Evolutionary conservation across 495 filamentous ascomycete species (phyloP).

Genomic region (Saxispiralis lemnorum): DNA sequence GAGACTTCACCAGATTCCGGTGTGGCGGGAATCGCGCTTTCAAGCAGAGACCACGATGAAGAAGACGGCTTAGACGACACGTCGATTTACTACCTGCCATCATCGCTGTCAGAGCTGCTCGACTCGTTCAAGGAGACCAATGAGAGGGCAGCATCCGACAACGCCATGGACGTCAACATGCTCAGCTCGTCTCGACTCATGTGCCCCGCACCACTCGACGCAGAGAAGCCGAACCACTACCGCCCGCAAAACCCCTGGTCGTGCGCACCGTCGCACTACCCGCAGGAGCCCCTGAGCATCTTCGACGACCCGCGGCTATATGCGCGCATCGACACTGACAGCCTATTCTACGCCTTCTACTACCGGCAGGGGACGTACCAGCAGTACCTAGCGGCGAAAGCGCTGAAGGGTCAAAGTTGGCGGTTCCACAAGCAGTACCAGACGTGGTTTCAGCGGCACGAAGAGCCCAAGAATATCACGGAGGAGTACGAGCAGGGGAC

Average conservation of each 20-base stretch:
- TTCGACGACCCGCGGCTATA: constrained; percentile 84
- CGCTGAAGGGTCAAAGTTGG: constrained; percentile 93
- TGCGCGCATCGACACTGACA: constrained; percentile 77
- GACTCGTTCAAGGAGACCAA: constrained; percentile 79
- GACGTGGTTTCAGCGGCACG: constrained; percentile 96
- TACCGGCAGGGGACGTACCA: constrained; percentile 93
- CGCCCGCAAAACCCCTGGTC: constrained; percentile 56
- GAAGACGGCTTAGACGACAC: constrained; percentile 44
- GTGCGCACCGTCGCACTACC: constrained; percentile 68
- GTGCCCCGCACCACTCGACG: constrained; percentile 58
- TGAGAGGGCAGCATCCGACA: constrained; percentile 20
- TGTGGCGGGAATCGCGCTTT: constrained; percentile 23
- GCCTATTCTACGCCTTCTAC: constrained; percentile 98
- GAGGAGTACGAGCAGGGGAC: constrained; percentile 98
- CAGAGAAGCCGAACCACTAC: constrained; percentile 67
- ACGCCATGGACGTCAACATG: constrained; percentile 35
- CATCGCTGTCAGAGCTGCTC: constrained; percentile 72
- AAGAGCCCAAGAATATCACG: constrained; percentile 94
- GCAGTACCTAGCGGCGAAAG: constrained; percentile 90
- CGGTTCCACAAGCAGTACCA: constrained; percentile 98
- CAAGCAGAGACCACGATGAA: constrained; percentile 35
- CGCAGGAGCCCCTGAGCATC: constrained; percentile 73
- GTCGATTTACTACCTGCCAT: constrained; percentile 86
- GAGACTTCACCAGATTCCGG: constrained; percentile 17
- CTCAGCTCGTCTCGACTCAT: constrained; percentile 51